Evolutionary conservation across 2,329 filamentous ascomycete species (phyloP).

Genomic region (Colletotrichum endophyticum): DNA sequence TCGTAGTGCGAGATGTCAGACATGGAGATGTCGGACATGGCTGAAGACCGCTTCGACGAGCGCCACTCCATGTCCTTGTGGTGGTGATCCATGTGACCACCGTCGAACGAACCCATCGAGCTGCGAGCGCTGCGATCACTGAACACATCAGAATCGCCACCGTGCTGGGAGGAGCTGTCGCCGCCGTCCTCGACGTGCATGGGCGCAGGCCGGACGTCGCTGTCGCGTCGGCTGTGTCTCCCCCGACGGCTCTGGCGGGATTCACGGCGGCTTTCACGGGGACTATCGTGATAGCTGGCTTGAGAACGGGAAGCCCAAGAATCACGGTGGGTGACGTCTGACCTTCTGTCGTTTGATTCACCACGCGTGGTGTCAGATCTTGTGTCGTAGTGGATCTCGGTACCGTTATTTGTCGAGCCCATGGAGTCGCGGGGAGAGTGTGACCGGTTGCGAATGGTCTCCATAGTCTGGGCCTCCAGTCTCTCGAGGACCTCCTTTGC

Average conservation of each 20-base stretch:
- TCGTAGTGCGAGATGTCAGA: slow-evolving; percentile 38
- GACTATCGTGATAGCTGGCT: not conserved
- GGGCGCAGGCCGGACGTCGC: not conserved
- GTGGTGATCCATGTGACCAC: slow-evolving; percentile 26
- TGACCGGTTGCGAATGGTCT: slow-evolving; percentile 26
- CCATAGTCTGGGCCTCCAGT: slow-evolving; percentile 41
- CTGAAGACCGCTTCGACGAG: slow-evolving; percentile 40
- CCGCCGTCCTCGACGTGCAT: slow-evolving; percentile 30
- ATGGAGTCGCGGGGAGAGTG: slow-evolving; percentile 1
- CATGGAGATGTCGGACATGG: slow-evolving; percentile 58
- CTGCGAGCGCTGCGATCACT: slow-evolving; percentile 63
- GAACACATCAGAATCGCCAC: slow-evolving; percentile 62
- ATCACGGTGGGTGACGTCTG: not conserved
- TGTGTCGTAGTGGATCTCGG: slow-evolving; percentile 30
- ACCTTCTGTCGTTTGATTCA: slow-evolving; percentile 6
- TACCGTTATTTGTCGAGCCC: slow-evolving; percentile 29
- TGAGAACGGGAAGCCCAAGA: not conserved
- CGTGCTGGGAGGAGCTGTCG: slow-evolving; percentile 56
- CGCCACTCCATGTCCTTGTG: slow-evolving; percentile 35
- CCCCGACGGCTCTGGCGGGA: not conserved
- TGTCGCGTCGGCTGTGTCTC: not conserved
- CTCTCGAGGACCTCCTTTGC: slow-evolving; percentile 55
- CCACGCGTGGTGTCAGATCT: slow-evolving; percentile 24
- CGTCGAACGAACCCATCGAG: slow-evolving; percentile 56
- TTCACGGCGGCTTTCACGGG: not conserved